phyloP scores from a whole-genome alignment of 2,329 filamentous ascomycete genomes.

The Camillea tinctor region DNA sequence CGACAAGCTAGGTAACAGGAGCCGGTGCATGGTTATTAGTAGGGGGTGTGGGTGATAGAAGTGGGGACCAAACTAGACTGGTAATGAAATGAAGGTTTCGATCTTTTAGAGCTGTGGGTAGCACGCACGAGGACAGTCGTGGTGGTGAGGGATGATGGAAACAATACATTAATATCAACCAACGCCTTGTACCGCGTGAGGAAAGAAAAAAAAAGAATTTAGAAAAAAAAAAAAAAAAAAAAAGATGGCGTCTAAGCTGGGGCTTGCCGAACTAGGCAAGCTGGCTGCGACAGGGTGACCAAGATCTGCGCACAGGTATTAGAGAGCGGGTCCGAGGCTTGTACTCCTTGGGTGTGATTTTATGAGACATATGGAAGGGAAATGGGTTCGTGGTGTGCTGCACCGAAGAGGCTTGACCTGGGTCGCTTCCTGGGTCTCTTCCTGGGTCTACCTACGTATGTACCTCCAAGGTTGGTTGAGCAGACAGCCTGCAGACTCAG shows the following conservation, averaged over 20 bases:
- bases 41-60: conserved; percentile 12
- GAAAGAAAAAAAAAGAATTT: background rate
- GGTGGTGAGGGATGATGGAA: background rate
- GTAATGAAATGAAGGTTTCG: conserved; percentile 20
- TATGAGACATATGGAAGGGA: conserved; percentile 7
- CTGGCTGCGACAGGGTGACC: conserved; percentile 27
- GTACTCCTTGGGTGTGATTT: background rate
- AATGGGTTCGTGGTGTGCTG: conserved; percentile 18
- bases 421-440: background rate
- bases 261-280: conserved; percentile 24
- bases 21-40: conserved; percentile 13
- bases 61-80: conserved; percentile 29
- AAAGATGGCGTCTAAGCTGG: conserved; percentile 19
- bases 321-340: conserved; percentile 20
- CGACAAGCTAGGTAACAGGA: conserved; percentile 17
- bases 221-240: conserved; percentile 9
- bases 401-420: background rate
- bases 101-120: conserved; percentile 14
- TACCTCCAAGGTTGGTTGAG: no score
- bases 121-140: conserved; percentile 2
- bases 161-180: conserved; percentile 2
- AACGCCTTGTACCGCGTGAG: conserved; percentile 26
- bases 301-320: conserved; percentile 31
- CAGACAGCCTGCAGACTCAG: background rate
- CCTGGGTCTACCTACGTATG: no score